Evolutionary conservation across 2,329 filamentous ascomycete genomes (phyloP).

Genomic region (Talaromyces sp.): DNA sequence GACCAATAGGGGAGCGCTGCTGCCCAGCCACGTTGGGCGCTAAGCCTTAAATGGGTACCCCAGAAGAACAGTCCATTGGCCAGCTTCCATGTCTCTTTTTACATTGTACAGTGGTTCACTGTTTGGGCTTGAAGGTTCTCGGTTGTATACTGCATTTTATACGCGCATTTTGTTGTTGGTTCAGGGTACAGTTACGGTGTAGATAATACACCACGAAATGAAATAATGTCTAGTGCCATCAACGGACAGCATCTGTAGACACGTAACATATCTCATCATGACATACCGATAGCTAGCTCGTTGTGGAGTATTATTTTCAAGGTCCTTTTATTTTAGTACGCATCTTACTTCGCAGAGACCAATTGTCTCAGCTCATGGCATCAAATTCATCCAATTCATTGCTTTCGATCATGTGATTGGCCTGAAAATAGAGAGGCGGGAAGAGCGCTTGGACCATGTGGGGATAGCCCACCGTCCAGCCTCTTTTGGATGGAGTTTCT

Average conservation of each 20-base stretch:
- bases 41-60: neutral
- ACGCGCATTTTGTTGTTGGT: neutral
- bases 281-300: neutral
- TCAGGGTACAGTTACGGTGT: neutral
- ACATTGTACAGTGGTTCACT: neutral
- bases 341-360: neutral
- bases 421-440: constrained; percentile 14
- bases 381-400: neutral
- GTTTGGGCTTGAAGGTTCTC: neutral
- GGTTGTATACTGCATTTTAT: neutral
- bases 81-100: neutral
- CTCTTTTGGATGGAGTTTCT: neutral
- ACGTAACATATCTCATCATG: neutral
- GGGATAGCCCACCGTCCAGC: constrained; percentile 3
- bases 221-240: neutral
- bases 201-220: neutral
- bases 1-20: neutral
- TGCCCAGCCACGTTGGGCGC: constrained; percentile 2
- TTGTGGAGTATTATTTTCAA: neutral
- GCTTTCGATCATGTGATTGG: constrained; percentile 10
- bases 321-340: neutral
- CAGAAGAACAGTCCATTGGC: neutral
- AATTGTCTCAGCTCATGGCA: neutral
- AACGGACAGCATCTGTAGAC: neutral
- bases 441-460: constrained; percentile 8